phyloP scores from a whole-genome alignment of 179 eudicot species.

The Pouteria campechiana region DNA sequence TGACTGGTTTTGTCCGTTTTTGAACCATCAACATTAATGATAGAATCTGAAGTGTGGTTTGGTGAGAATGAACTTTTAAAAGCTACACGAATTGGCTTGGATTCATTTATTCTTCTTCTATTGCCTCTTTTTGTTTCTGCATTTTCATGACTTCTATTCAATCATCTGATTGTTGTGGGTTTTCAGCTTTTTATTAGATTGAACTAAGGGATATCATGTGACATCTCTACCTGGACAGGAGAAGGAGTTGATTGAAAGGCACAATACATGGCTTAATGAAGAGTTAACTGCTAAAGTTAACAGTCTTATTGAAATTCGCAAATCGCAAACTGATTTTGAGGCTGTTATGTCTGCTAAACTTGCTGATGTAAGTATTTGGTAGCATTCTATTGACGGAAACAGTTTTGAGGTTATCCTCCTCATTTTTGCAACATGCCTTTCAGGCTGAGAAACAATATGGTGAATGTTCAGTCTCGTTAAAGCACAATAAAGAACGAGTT shows the following conservation, averaged over 20 bases:
- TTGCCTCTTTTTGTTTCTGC: no score
- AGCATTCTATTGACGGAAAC: not conserved
- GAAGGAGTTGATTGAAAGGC: conserved; percentile 88
- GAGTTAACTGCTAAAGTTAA: conserved; percentile 62
- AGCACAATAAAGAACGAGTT: conserved; percentile 55
- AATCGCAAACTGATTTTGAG: conserved; percentile 49
- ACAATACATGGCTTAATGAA: conserved; percentile 83
- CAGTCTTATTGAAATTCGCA: conserved; percentile 54
- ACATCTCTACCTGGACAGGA: no score
- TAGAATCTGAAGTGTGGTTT: no score
- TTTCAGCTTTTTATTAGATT: no score
- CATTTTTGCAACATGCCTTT: not conserved
- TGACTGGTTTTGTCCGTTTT: no score
- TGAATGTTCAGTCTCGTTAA: conserved; percentile 34
- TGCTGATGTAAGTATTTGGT: conserved; percentile 58
- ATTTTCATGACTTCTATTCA: no score
- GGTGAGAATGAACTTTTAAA: no score
- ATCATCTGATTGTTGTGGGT: no score
- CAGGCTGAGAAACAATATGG: conserved; percentile 45
- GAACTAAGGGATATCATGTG: no score
- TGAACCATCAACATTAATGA: no score
- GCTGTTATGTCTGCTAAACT: conserved; percentile 69
- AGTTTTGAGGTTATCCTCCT: not conserved
- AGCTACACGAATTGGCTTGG: no score
- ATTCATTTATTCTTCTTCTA: no score